Percentiles rank a stretch among this genome's conserved stretches.
These are phyloP conservation scores for Stagonosporopsis vannaccii DNA, from an alignment of 2,329 filamentous ascomycete species.

Conservation along the genomic window DNA sequence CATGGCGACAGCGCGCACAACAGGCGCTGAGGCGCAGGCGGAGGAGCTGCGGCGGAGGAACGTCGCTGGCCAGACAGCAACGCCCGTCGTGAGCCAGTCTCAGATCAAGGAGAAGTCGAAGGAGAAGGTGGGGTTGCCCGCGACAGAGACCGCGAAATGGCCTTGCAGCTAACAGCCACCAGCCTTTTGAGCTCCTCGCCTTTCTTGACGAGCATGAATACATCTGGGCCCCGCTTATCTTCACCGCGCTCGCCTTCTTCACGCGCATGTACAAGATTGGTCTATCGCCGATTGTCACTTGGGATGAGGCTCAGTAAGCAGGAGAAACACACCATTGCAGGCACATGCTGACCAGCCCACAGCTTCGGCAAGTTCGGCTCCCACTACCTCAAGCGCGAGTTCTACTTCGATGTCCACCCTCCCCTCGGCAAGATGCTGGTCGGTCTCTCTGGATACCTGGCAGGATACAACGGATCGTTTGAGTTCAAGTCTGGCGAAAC, in stretches of 20 bases:
- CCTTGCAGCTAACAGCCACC: conserved; percentile 24
- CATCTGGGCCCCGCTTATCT: conserved; percentile 68
- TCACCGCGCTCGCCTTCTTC: conserved; percentile 69
- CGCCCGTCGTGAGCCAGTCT: conserved; percentile 40
- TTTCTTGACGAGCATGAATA: conserved; percentile 69
- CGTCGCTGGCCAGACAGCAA: conserved; percentile 42
- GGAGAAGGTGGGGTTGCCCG: conserved; percentile 52
- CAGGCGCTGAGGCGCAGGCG: conserved; percentile 52
- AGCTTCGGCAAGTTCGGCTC: conserved; percentile 98
- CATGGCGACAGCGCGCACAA: conserved; percentile 44
- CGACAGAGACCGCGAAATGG: not conserved
- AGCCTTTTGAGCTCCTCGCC: conserved; percentile 65
- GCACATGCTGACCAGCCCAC: conserved; percentile 32
- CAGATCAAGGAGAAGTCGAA: conserved; percentile 56
- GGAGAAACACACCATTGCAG: not conserved
- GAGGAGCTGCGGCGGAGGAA: conserved; percentile 57
- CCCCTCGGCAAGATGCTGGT: conserved; percentile 98
- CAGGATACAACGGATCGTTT: conserved; percentile 98
- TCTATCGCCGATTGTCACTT: conserved; percentile 74
- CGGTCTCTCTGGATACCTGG: conserved; percentile 92
- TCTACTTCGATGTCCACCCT: conserved; percentile 98
- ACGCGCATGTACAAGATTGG: conserved; percentile 74
- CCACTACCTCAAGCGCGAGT: conserved; percentile 98
- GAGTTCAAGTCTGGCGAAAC: conserved; percentile 99
- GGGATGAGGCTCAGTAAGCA: conserved; percentile 77